Conservation (phyloP, 202 grass and related monocot species). For the Schoenoplectus tabernaemontani region DNA sequence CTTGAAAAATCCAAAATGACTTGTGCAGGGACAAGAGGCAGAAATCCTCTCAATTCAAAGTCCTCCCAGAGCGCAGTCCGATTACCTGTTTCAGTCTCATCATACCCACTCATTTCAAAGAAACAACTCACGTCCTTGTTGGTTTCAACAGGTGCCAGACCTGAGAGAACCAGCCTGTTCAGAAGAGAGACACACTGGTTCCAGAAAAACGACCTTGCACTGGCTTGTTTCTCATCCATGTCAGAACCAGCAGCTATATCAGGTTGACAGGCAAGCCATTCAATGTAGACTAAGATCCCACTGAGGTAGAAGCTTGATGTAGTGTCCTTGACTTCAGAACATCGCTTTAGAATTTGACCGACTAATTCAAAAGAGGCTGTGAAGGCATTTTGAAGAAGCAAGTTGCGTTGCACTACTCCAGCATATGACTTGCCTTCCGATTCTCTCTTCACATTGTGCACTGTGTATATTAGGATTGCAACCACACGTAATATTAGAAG, state of each 20-base stretch:
- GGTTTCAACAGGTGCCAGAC: conserved; percentile 36
- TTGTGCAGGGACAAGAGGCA: conserved; percentile 53
- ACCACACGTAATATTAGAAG: conserved; percentile 38
- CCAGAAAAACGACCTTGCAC: conserved; percentile 60
- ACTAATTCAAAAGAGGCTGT: conserved; percentile 59
- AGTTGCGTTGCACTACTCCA: conserved; percentile 55
- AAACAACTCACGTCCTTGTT: conserved; percentile 60
- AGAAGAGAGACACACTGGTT: conserved; percentile 50
- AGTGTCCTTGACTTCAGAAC: conserved; percentile 46
- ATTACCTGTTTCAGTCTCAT: conserved; percentile 55
- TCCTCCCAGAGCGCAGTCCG: conserved; percentile 57
- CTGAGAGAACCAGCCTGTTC: conserved; percentile 52
- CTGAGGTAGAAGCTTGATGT: conserved; percentile 50
- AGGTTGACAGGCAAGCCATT: conserved; percentile 66
- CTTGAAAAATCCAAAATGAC: conserved; percentile 69
- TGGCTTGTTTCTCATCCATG: conserved; percentile 51
- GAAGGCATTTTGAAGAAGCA: conserved; percentile 62
- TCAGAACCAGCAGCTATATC: conserved; percentile 44
- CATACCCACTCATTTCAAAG: conserved; percentile 63
- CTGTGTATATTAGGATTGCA: conserved; percentile 62
- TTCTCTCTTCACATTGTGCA: conserved; percentile 53
- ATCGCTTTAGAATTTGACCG: conserved; percentile 52
- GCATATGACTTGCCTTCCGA: conserved; percentile 54
- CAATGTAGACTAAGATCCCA: conserved; percentile 55
- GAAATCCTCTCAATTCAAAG: conserved; percentile 66